A percentile compares a stretch with the other conserved stretches of the same genome.
Evolutionary conservation across 2,329 filamentous ascomycete genomes (phyloP).

Genomic region (Colletotrichum sansevieriae): DNA sequence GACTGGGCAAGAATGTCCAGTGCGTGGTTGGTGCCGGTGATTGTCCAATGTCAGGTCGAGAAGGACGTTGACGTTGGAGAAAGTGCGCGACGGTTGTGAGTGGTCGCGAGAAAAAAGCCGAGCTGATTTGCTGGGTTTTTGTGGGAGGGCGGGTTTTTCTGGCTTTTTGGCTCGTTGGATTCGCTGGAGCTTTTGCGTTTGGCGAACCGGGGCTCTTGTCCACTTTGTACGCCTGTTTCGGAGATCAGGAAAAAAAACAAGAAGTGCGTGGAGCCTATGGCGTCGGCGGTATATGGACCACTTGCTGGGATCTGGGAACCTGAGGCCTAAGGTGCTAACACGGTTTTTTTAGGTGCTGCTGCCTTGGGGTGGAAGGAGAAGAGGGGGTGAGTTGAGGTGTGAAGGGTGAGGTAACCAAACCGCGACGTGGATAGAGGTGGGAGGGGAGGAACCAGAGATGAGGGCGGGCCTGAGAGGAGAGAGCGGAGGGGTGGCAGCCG

Average conservation of each 20-base stretch:
- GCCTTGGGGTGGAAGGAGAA: constrained; percentile 18
- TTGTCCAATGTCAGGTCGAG: constrained; percentile 36
- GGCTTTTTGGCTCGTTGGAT: constrained; percentile 41
- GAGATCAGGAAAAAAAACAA: constrained; percentile 7
- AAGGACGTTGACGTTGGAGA: constrained; percentile 45
- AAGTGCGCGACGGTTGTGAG: constrained; percentile 45
- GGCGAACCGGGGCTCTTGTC: constrained; percentile 31
- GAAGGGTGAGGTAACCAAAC: not conserved
- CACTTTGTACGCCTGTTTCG: constrained; percentile 42
- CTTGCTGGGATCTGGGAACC: constrained; percentile 37
- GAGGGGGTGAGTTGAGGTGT: not conserved
- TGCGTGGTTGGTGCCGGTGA: constrained; percentile 25
- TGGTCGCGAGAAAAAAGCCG: constrained; percentile 44
- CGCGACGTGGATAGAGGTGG: not conserved
- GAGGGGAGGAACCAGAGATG: constrained; percentile 17
- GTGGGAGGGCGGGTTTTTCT: constrained; percentile 43
- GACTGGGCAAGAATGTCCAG: constrained; percentile 17
- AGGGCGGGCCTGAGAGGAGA: not conserved
- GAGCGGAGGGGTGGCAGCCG: not conserved
- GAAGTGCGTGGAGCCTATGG: constrained; percentile 37
- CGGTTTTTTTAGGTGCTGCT: constrained; percentile 4
- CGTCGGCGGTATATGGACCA: constrained; percentile 36
- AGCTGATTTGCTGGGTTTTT: constrained; percentile 43
- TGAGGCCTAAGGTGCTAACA: constrained; percentile 17
- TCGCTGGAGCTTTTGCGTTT: constrained; percentile 35